These are phyloP conservation scores for Podospora appendiculata DNA, from an alignment of 495 filamentous ascomycete species.

Conservation along the genomic window DNA sequence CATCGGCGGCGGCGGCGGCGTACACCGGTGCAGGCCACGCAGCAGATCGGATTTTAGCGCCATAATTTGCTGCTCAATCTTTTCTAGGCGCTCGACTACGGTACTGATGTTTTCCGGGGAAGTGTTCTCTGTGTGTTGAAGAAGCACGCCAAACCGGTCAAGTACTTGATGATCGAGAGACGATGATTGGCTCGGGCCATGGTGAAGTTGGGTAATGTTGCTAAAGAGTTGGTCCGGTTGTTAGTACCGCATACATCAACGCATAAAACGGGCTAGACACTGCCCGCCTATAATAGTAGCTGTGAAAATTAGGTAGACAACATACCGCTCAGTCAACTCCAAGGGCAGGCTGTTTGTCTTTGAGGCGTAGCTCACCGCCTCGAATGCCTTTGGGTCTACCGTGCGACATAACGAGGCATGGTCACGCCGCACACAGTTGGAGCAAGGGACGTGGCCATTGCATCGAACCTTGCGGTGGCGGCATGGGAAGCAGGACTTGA, in stretches of 20 bases:
- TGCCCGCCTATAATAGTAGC: too few relatives aligned
- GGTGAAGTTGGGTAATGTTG: too few relatives aligned
- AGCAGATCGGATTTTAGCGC: neutral
- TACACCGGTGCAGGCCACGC: neutral
- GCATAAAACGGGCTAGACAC: too few relatives aligned
- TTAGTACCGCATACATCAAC: too few relatives aligned
- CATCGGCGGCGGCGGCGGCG: neutral
- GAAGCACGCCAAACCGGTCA: neutral
- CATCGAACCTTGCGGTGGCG: conserved; percentile 7
- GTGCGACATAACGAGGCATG: conserved; percentile 3
- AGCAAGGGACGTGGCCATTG: conserved; percentile 3
- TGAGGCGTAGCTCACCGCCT: neutral
- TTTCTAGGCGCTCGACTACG: neutral
- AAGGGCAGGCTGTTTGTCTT: neutral
- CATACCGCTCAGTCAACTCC: neutral
- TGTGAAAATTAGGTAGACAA: too few relatives aligned
- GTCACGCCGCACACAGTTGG: conserved; percentile 4
- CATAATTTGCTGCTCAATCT: neutral
- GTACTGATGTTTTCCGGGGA: too few relatives aligned
- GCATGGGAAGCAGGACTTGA: conserved; percentile 8
- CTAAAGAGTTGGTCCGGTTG: too few relatives aligned
- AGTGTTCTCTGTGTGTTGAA: neutral
- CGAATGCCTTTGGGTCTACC: neutral
- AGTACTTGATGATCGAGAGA: neutral
- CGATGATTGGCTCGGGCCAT: too few relatives aligned